Evolutionary conservation across 768 basidiomycete genomes (phyloP), one percentile per base, ranked within the genome.

Genomic region (Pisolithus tinctorius): DNA sequence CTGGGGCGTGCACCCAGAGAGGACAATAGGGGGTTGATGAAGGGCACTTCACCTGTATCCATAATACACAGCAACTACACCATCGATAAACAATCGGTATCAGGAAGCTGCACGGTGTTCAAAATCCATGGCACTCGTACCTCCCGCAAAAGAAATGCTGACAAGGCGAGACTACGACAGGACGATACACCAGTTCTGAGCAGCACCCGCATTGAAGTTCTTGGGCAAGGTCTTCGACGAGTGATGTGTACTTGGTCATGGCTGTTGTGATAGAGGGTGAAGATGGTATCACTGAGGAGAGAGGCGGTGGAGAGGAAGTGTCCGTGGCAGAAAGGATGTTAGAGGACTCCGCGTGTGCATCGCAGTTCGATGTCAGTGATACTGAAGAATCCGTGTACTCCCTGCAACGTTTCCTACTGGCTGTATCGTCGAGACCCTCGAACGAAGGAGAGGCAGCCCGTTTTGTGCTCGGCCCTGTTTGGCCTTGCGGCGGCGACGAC

Each of bases 91-190:
- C 17, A 30, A 17, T 23, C 8, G 6, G 55, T 9, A 49, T 60
- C 82, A 92, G 66, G 80, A 85, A 55, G 34, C 43, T 34, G 41
- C 49, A 27, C 45, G 36, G 44, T 8, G 8, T 2, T 14, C 2
- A 30, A 46, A 3, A 47, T 47, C 39, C 45, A 39, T 7, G 44
- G 9, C 13, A 34, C 45, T 58, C 70, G 52, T 67, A 89, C 88
- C 89, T 90, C 67, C 90, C 90, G 61, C 90, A 93, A 63, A 91
- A 92, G 75, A 87, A 90, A 74, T 93, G 90, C 59, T 91, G 87
- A 65, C 90, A 93, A 29, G 90, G 90, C 34, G 78, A 75, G 47
- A 93, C 86, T 27, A 90, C 71, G 14, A 93, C 89, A 3, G 90
- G 90, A 53, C 80, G 75, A 68, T 93, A 90, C 52, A 87, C 83